A percentile compares a stretch with the other conserved stretches of the same genome.
Evolutionary conservation across 2,329 filamentous ascomycete species (phyloP).

Genomic region (Pezicula radicicola): DNA sequence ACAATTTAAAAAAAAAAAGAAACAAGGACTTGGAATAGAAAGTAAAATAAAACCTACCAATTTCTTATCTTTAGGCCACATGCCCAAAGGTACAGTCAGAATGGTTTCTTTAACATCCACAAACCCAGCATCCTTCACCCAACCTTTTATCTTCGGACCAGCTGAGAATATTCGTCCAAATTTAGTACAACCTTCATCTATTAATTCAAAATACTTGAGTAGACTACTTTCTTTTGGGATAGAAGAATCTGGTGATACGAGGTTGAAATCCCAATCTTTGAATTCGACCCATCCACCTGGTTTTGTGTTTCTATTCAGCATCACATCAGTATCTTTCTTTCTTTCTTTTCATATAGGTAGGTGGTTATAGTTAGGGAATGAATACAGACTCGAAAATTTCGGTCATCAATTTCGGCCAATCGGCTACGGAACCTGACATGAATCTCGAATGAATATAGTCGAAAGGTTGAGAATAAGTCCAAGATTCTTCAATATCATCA

Average conservation of each 20-base stretch:
- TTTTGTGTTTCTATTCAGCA: background rate
- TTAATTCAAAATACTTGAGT: background rate
- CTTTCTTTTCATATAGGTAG: no score
- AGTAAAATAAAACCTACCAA: background rate
- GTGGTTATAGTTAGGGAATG: no score
- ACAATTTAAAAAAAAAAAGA: no score
- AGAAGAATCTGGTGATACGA: slow-evolving; percentile 3
- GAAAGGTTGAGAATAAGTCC: slow-evolving; percentile 22
- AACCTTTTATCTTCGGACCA: slow-evolving; percentile 16
- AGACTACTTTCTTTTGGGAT: slow-evolving; percentile 1
- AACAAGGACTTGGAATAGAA: no score
- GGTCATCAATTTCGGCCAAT: background rate
- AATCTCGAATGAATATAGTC: slow-evolving; percentile 13
- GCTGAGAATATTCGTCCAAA: slow-evolving; percentile 20
- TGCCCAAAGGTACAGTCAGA: slow-evolving; percentile 14
- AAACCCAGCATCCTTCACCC: slow-evolving; percentile 21
- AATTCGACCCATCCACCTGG: slow-evolving; percentile 6
- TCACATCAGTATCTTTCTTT: background rate
- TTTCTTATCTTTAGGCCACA: slow-evolving; percentile 5
- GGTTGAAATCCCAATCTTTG: slow-evolving; percentile 1
- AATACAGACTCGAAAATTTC: background rate
- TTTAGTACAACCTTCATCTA: slow-evolving; percentile 34
- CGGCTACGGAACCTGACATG: background rate
- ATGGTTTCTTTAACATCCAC: slow-evolving; percentile 11
- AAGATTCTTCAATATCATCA: slow-evolving; percentile 27